Conservation (phyloP, 177 flowering plant species). For the Vitis hybrid region DNA sequence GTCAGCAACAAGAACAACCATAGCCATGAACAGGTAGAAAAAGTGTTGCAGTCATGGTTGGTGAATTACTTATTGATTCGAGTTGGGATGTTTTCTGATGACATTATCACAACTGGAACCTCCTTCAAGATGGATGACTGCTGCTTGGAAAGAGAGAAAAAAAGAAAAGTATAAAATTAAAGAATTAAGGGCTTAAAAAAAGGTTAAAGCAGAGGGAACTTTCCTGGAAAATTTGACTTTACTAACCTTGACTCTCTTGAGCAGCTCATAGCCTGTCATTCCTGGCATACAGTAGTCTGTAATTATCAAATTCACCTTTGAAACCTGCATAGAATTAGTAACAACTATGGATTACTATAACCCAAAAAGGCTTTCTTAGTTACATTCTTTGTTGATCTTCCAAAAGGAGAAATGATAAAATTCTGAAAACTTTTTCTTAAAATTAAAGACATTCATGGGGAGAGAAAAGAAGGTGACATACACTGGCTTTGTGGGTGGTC, state of each 20-base stretch:
- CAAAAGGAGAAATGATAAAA: too few relatives aligned
- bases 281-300: conserved; percentile 89
- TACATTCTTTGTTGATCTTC: too few relatives aligned
- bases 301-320: conserved; percentile 63
- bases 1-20: background rate
- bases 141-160: conserved; percentile 22
- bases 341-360: too few relatives aligned
- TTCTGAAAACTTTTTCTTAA: too few relatives aligned
- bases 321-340: conserved; percentile 17
- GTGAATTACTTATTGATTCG: conserved; percentile 52
- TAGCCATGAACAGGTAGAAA: background rate
- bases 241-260: conserved; percentile 64
- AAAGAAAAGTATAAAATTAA: background rate
- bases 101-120: conserved; percentile 68
- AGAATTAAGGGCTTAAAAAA: background rate
- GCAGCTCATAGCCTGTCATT: conserved; percentile 83
- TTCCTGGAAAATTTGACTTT: too few relatives aligned
- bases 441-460: too few relatives aligned
- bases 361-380: background rate
- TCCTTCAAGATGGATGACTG: conserved; percentile 52
- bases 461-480: background rate
- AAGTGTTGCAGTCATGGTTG: background rate
- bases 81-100: conserved; percentile 72
- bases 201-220: too few relatives aligned
- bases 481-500: conserved; percentile 10